Conservation (phyloP, 441 rosid genomes). For the Manihot esculenta region DNA sequence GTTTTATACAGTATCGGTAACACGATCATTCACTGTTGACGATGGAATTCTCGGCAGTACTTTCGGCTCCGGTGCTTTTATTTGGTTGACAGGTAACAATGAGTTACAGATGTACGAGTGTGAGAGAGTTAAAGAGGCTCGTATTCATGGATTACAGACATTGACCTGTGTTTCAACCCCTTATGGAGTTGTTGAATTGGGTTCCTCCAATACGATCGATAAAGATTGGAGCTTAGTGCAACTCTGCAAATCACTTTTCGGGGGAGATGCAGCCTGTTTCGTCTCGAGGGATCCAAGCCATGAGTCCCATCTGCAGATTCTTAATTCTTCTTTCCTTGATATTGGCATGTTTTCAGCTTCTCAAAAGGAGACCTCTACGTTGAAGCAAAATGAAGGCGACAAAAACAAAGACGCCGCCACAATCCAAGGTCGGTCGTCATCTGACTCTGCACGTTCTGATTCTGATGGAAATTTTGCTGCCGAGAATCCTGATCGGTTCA, state of each 20-base stretch:
- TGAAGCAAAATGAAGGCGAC: not conserved
- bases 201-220: constrained; percentile 35
- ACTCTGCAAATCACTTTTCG: constrained; percentile 34
- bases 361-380: constrained; percentile 11
- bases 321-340: constrained; percentile 17
- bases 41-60: constrained; percentile 35
- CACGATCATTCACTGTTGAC: constrained; percentile 26
- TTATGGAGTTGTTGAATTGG: constrained; percentile 50
- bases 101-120: constrained; percentile 35
- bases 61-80: constrained; percentile 33
- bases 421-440: constrained; percentile 25
- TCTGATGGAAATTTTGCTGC: constrained; percentile 26
- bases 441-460: constrained; percentile 36
- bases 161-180: constrained; percentile 41
- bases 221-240: constrained; percentile 40
- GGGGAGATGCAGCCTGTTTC: constrained; percentile 11
- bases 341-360: constrained; percentile 15
- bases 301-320: constrained; percentile 10
- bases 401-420: constrained; percentile 8
- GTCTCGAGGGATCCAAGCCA: constrained; percentile 9
- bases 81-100: constrained; percentile 38
- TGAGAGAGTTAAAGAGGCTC: constrained; percentile 47
- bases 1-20: constrained; percentile 36
- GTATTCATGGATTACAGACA: constrained; percentile 41
- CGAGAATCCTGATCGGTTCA: not conserved